These are phyloP conservation scores for Rubia yunnanensis DNA, from an alignment of 257 asterid species.

Conservation along the genomic window DNA sequence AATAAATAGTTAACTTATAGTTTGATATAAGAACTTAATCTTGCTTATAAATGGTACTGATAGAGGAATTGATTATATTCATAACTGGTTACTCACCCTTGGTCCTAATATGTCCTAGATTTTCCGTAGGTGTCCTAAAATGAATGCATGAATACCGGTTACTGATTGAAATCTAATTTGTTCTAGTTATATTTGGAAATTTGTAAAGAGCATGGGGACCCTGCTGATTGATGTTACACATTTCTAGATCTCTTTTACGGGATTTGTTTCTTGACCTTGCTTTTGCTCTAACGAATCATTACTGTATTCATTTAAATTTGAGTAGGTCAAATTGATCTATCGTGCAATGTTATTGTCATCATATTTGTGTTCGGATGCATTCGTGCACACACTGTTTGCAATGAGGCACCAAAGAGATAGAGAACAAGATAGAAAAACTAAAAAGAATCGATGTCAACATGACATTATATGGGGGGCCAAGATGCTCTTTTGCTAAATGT, in stretches of 20 bases:
- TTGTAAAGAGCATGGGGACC: background rate
- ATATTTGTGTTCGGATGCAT: background rate
- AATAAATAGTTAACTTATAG: no score
- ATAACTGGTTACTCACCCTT: background rate
- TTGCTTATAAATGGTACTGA: no score
- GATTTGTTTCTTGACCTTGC: background rate
- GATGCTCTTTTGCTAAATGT: background rate
- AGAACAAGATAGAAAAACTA: background rate
- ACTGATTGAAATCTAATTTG: background rate
- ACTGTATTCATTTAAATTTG: background rate
- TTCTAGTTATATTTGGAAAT: background rate
- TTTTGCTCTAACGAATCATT: background rate
- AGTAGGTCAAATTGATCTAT: background rate
- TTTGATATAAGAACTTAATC: no score
- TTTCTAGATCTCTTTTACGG: background rate
- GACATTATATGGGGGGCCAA: background rate
- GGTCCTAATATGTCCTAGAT: background rate
- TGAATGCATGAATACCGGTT: background rate
- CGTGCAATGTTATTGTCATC: background rate
- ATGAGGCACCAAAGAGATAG: background rate
- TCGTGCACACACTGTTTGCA: background rate
- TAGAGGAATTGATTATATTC: background rate
- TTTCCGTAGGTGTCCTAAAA: background rate
- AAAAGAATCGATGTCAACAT: background rate
- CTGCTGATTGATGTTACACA: background rate